Evolutionary conservation across 1,284 basidiomycete species (phyloP), one percentile per base, ranked within the genome.

Genomic region (Pisolithus thermaeus): DNA sequence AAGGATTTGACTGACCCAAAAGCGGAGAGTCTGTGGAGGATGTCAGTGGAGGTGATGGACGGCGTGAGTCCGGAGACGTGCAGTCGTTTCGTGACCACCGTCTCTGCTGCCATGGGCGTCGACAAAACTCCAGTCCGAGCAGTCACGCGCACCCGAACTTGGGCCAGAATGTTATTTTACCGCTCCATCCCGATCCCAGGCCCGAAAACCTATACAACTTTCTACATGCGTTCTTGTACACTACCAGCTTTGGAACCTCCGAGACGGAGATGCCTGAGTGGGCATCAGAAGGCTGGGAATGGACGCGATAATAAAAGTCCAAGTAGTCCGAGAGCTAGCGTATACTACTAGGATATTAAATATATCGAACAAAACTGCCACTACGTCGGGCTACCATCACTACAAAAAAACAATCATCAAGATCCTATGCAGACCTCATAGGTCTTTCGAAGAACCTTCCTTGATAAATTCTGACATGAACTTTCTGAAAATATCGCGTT

Each of bases 171-270:
- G 94, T 65, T 96, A 89, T 68, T 20, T 75, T 95, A 28, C 94
- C 94, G 14, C 70, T 97, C 8, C 83, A 93, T 50, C 90, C 92
- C 7, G 94, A 97, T 69, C 94, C 94, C 1, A 83, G 83, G 62
- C 92, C 92, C 2, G 90, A 94, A 66, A 84, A 83, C 54, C 72
- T 97, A 52, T 97, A 92, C 69, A 97, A 97, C 58, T 97, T 94
- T 72, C 72, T 97, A 60, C 94, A 97, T 65, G 94, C 94, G 11
- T 70, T 90, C 60, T 76, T 81, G 59, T 97, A 93, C 69, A 88
- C 85, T 50, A 83, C 84, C 6, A 85, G 82, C 56, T 66, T 90
- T 47, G 89, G 88, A 0, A 66, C 70, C n/a, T 90, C 86, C 56
- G 79, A 86, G 69, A 87, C 87, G 28, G 80, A 78, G 56, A 81